phyloP scores from a whole-genome alignment of 2,329 filamentous ascomycete genomes.

The Orbilia quercus region DNA sequence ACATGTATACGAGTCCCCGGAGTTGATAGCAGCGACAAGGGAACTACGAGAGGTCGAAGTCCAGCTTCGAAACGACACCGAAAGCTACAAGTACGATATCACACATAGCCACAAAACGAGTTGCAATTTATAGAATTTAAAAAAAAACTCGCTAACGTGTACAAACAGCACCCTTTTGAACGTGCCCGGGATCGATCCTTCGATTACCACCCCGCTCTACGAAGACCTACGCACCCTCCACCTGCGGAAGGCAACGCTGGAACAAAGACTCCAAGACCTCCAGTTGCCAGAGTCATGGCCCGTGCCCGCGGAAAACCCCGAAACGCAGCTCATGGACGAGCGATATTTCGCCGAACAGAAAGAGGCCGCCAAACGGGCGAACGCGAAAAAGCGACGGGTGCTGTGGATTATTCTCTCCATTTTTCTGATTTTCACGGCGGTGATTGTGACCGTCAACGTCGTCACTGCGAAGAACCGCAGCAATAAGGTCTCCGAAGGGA shows the following conservation, averaged over 20 bases:
- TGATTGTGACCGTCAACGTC: not conserved
- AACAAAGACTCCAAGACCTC: not conserved
- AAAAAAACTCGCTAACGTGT: not conserved
- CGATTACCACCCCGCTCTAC: not conserved
- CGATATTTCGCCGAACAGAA: slow-evolving; percentile 1
- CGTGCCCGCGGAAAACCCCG: not conserved
- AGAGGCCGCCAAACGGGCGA: not conserved
- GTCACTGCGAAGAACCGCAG: not conserved
- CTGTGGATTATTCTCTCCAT: not conserved
- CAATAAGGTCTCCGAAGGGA: not conserved
- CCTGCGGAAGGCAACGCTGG: not conserved
- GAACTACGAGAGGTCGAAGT: not conserved
- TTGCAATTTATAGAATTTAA: no score
- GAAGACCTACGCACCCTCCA: not conserved
- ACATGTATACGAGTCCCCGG: not conserved
- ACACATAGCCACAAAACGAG: no score
- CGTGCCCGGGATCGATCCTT: not conserved
- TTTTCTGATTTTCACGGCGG: not conserved
- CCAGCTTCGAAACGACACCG: not conserved
- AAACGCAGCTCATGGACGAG: slow-evolving; percentile 6
- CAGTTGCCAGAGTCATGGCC: not conserved
- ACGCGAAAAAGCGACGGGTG: not conserved
- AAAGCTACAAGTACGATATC: not conserved
- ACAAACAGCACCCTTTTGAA: not conserved
- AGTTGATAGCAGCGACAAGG: not conserved